These are phyloP conservation scores for Phaeodactylum tricornutum DNA, from an alignment of 108 stramenopile species.

Conservation along the genomic window DNA sequence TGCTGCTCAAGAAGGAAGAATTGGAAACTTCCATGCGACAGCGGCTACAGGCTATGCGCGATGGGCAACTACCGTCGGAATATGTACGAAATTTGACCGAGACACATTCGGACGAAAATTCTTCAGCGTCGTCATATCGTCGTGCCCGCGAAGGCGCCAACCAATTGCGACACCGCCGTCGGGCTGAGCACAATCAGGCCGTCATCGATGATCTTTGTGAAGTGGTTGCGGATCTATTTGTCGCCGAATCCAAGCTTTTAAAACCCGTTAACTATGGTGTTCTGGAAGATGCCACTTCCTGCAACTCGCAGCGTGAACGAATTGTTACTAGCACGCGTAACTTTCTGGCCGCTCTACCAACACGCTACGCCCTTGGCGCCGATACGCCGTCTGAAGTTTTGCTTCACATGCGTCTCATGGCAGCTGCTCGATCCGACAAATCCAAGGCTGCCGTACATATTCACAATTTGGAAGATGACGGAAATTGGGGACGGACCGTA, in stretches of 20 bases:
- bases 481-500: not conserved
- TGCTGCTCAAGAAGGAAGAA: conserved; percentile 5
- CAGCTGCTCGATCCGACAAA: conserved; percentile 13
- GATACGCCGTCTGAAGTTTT: conserved; percentile 24
- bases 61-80: not conserved
- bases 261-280: conserved; percentile 19
- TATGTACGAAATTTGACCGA: no score
- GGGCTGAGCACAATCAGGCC: conserved; percentile 24
- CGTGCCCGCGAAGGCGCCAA: conserved; percentile 2
- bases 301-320: conserved; percentile 7
- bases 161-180: conserved; percentile 10
- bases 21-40: conserved; percentile 7
- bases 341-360: conserved; percentile 21
- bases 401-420: conserved; percentile 31
- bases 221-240: conserved; percentile 27
- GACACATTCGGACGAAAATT: not conserved
- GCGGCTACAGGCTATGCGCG: not conserved
- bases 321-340: conserved; percentile 4
- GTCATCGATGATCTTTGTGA: conserved; percentile 25
- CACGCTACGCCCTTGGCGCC: conserved; percentile 22
- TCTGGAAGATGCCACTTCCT: not conserved
- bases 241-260: conserved; percentile 26
- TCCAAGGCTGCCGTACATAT: conserved; percentile 20
- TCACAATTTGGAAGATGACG: conserved; percentile 10
- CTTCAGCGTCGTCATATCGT: not conserved